These are phyloP conservation scores for Cercospora citrullina DNA, from an alignment of 2,329 filamentous ascomycete genomes.

Conservation along the genomic window DNA sequence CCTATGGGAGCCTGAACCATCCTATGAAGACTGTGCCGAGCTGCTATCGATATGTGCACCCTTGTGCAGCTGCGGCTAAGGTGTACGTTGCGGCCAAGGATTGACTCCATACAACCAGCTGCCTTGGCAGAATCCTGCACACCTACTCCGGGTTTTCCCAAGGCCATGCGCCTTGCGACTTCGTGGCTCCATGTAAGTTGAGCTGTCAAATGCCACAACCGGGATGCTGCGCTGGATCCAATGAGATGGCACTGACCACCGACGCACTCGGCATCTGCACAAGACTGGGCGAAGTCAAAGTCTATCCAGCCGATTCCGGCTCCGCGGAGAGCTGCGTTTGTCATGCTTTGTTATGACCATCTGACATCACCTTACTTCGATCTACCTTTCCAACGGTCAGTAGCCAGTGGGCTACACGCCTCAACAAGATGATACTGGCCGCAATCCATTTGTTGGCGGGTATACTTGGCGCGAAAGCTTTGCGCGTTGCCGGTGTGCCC, in stretches of 20 bases:
- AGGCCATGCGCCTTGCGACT: background rate
- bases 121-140: background rate
- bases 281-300: background rate
- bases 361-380: slow-evolving; percentile 4
- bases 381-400: background rate
- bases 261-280: background rate
- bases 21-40: background rate
- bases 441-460: background rate
- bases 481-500: background rate
- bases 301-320: background rate
- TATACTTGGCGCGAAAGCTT: background rate
- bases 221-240: background rate
- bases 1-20: background rate
- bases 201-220: background rate
- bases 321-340: background rate
- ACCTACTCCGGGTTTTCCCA: background rate
- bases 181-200: background rate
- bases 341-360: background rate
- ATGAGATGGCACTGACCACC: background rate
- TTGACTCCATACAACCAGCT: background rate
- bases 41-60: background rate
- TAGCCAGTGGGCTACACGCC: background rate
- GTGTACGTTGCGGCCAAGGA: background rate
- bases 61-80: background rate
- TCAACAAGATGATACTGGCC: background rate